Conservation (phyloP, 2,329 filamentous ascomycete species). For the Pestalotiopsis sp. region DNA sequence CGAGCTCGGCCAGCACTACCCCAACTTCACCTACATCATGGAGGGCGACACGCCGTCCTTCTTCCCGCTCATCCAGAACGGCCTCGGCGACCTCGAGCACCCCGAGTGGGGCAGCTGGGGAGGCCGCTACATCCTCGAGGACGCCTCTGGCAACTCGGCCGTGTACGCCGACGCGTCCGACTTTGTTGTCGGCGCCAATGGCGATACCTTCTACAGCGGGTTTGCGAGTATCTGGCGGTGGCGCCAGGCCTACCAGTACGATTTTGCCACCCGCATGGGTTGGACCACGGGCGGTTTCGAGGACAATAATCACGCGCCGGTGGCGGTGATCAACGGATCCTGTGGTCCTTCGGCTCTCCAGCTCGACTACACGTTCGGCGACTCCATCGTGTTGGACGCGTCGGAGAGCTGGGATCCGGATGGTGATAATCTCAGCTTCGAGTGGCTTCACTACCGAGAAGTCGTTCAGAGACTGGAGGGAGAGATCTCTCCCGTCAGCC, state of each 20-base stretch:
- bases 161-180: slow-evolving; percentile 2
- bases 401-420: slow-evolving; percentile 6
- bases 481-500: not conserved
- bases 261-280: slow-evolving; percentile 34
- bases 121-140: slow-evolving; percentile 40
- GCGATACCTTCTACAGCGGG: not conserved
- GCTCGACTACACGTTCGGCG: not conserved
- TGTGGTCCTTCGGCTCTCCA: not conserved
- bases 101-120: slow-evolving; percentile 46
- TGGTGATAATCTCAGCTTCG: not conserved
- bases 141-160: slow-evolving; percentile 2
- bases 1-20: slow-evolving; percentile 37
- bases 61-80: slow-evolving; percentile 45
- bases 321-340: slow-evolving; percentile 1
- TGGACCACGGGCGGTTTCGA: slow-evolving; percentile 26
- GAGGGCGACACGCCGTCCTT: slow-evolving; percentile 48
- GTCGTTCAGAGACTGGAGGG: not conserved
- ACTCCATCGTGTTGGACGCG: not conserved
- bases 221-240: slow-evolving; percentile 34
- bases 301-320: slow-evolving; percentile 7
- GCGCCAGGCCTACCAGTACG: slow-evolving; percentile 32
- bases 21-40: slow-evolving; percentile 44
- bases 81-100: slow-evolving; percentile 40
- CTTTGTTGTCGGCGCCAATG: not conserved
- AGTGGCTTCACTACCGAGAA: slow-evolving; percentile 8